phyloP scores from a whole-genome alignment of 2,329 filamentous ascomycete genomes.

The Aureobasidium musti region DNA sequence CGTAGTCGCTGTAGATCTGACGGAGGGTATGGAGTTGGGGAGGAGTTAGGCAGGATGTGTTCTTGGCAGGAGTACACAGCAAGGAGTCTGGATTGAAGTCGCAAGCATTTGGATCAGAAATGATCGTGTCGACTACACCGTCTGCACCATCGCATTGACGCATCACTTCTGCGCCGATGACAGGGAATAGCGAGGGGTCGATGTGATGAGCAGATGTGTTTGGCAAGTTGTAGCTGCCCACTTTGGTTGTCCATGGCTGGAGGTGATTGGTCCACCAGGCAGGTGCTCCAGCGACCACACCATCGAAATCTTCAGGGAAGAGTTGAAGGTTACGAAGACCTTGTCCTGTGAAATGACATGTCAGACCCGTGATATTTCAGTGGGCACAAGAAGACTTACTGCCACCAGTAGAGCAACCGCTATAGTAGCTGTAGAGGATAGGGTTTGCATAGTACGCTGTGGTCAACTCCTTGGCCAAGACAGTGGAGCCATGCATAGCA shows the following conservation, averaged over 20 bases:
- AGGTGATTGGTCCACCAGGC: conserved; percentile 57
- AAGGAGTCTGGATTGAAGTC: conserved; percentile 48
- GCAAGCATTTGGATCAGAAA: conserved; percentile 53
- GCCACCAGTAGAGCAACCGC: conserved; percentile 62
- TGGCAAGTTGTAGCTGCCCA: conserved; percentile 54
- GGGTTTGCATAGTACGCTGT: conserved; percentile 52
- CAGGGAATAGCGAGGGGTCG: conserved; percentile 46
- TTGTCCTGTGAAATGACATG: conserved; percentile 41
- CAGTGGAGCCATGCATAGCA: conserved; percentile 54
- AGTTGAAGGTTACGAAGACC: conserved; percentile 57
- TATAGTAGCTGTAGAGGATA: conserved; percentile 55
- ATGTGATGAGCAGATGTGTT: conserved; percentile 51
- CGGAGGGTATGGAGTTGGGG: conserved; percentile 49
- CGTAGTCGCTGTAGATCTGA: conserved; percentile 48
- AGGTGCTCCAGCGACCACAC: conserved; percentile 55
- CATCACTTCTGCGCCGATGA: conserved; percentile 50
- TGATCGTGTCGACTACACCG: conserved; percentile 54
- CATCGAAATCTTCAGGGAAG: conserved; percentile 61
- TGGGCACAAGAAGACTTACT: conserved; percentile 36
- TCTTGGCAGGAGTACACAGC: conserved; percentile 42
- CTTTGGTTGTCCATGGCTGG: conserved; percentile 49
- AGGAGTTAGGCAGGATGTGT: conserved; percentile 46
- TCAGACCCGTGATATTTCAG: not conserved
- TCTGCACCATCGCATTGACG: conserved; percentile 57
- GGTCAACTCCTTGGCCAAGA: conserved; percentile 52